Evolutionary conservation across 2,329 filamentous ascomycete genomes (phyloP), one percentile per base, ranked within the genome.

Genomic region (Colletotrichum tropicicola): DNA sequence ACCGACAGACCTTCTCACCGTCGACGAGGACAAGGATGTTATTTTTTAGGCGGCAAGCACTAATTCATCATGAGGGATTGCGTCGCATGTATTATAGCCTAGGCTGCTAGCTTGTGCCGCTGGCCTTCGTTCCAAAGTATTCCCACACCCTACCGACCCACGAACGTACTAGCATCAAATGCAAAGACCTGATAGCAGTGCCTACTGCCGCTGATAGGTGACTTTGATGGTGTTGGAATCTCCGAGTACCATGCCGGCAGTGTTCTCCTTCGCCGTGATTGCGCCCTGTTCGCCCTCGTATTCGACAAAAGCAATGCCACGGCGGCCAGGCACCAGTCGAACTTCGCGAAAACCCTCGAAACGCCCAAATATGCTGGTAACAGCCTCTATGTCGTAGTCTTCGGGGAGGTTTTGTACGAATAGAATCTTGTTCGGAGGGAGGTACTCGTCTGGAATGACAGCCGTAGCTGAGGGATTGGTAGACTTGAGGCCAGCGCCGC

Each of bases 271-370:
- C 17, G 96, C 96, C 58, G 89, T 91, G 72, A 97, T 97, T 27
- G 96, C 94, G 43, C 93, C 94, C 49, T 90, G 86, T 80, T 98
- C 94, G 70, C 88, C 90, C 73, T 97, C 93, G 80, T 98, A 99
- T 79, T 99, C 96, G 65, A 98, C 93, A 77, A 99, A 99, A 1
- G 94, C 96, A 77, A 99, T 94, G 3, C 93, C 93, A 68, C 89
- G 91, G 54, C 95, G 85, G 28, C 93, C 92, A 6, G 95, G 94
- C 47, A 98, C 95, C 75, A 93, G 80, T 73, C 96, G 89, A 47
- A 98, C 92, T 82, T 99, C 96, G 75, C 91, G 91, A 83, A 99
- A 98, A 25, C 95, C 95, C 68, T 97, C 92, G 81, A 97, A 99
- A 51, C 92, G 90, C 53, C 89, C 89, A 80, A 98, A 99, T 67